phyloP scores from a whole-genome alignment of 192 early-diverging fungal species.

The Podila horticola region DNA sequence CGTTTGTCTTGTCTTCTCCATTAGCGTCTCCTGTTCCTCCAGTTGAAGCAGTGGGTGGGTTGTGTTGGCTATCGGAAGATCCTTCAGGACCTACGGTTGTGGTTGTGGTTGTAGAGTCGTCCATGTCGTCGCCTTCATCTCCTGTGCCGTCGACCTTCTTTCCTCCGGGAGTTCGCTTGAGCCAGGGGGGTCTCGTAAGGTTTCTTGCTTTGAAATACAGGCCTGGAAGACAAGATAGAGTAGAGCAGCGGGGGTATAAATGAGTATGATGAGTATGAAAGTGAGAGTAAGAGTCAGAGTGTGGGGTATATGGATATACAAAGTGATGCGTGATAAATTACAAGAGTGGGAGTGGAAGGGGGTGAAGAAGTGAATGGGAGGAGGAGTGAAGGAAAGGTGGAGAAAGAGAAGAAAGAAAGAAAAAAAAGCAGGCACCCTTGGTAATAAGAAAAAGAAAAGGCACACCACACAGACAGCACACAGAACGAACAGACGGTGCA shows the following conservation, averaged over 20 bases:
- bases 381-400: neutral
- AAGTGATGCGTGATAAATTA: neutral
- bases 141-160: slow-evolving; percentile 26
- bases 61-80: neutral
- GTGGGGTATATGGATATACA: neutral
- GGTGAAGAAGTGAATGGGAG: too few species aligned
- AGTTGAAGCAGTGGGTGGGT: neutral
- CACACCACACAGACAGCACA: neutral
- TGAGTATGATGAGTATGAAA: neutral
- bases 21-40: neutral
- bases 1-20: slow-evolving; percentile 15
- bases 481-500: neutral
- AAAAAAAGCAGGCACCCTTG: neutral
- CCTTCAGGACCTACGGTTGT: neutral
- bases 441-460: neutral
- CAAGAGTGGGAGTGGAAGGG: neutral
- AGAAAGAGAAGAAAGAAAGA: neutral
- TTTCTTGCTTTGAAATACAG: slow-evolving; percentile 68
- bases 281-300: neutral
- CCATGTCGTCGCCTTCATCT: slow-evolving; percentile 19
- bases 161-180: slow-evolving; percentile 53
- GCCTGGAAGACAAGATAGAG: slow-evolving; percentile 21
- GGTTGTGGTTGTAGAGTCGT: slow-evolving; percentile 1
- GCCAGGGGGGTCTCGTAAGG: slow-evolving; percentile 62
- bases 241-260: neutral